Percentiles rank a stretch among this genome's conserved stretches.
Evolutionary conservation across 1,284 basidiomycete genomes (phyloP).

Genomic region (Ustilago vetiveriae): DNA sequence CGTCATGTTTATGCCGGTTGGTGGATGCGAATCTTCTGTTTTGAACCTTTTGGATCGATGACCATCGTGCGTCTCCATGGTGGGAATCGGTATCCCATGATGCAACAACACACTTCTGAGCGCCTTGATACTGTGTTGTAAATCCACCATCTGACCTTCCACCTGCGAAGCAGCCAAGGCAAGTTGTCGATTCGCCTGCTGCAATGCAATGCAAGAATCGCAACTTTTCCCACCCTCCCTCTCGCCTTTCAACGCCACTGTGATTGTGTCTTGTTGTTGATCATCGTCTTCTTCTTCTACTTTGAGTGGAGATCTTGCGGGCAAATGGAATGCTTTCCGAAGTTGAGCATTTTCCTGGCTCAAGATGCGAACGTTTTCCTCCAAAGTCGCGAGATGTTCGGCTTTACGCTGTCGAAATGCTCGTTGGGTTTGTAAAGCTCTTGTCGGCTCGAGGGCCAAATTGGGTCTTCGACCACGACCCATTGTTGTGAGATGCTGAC

Average conservation of each 20-base stretch:
- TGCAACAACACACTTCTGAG: slow-evolving; percentile 17
- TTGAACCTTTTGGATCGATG: background rate
- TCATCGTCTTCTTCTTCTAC: too few species aligned
- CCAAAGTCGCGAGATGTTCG: slow-evolving; percentile 37
- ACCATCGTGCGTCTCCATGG: background rate
- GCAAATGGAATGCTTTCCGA: background rate
- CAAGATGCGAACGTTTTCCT: slow-evolving; percentile 27
- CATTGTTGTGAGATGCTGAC: too few species aligned
- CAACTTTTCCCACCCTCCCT: slow-evolving; percentile 1
- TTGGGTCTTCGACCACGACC: slow-evolving; percentile 50
- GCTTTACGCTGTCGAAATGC: slow-evolving; percentile 55
- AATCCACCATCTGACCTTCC: slow-evolving; percentile 10
- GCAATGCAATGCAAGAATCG: slow-evolving; percentile 8
- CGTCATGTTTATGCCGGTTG: slow-evolving; percentile 17
- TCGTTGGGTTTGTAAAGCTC: slow-evolving; percentile 47
- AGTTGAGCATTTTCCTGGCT: slow-evolving; percentile 35
- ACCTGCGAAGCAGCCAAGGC: slow-evolving; percentile 21
- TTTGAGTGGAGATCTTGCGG: too few species aligned
- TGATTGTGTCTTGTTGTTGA: too few species aligned
- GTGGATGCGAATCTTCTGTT: background rate
- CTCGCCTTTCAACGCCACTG: background rate
- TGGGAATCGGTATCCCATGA: slow-evolving; percentile 19
- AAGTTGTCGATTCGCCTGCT: slow-evolving; percentile 25
- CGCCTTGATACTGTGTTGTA: slow-evolving; percentile 19
- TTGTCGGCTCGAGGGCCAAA: slow-evolving; percentile 46